Percentiles rank a stretch among this genome's conserved stretches.
Conservation (phyloP, 1,139 yeast species). For the Candida glucosophila region DNA sequence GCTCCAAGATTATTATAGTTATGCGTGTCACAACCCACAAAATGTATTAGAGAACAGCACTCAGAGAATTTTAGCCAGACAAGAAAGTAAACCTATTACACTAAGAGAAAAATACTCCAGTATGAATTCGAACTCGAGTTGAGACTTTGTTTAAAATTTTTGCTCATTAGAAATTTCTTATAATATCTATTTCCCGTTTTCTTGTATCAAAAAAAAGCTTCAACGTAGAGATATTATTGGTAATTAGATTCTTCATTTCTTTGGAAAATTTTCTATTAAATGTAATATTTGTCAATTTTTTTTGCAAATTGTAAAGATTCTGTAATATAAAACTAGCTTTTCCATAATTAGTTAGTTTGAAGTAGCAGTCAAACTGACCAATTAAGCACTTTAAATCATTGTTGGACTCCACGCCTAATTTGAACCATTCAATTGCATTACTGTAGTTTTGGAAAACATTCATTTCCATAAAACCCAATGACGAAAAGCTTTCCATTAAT, state of each 20-base stretch:
- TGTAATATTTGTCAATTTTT: conserved; percentile 14
- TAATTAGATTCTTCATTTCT: conserved; percentile 15
- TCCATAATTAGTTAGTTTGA: conserved; percentile 17
- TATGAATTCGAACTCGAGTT: conserved; percentile 5
- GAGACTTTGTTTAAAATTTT: too few species aligned
- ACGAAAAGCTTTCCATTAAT: conserved; percentile 63
- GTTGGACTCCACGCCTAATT: conserved; percentile 59
- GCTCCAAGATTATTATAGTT: conserved; percentile 24
- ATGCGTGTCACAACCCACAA: neutral
- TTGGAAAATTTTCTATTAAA: conserved; percentile 13
- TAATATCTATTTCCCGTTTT: conserved; percentile 4
- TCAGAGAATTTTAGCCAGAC: conserved; percentile 11
- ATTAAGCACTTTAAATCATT: conserved; percentile 56
- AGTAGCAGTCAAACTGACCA: conserved; percentile 62
- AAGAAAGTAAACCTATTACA: conserved; percentile 27
- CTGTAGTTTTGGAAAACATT: conserved; percentile 46
- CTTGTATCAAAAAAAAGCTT: conserved; percentile 25
- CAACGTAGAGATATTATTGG: conserved; percentile 17
- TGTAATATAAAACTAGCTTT: conserved; percentile 19
- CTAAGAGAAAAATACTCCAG: conserved; percentile 19
- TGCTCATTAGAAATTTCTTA: neutral
- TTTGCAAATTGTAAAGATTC: conserved; percentile 15
- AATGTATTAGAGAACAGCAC: conserved; percentile 2
- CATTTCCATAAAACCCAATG: conserved; percentile 72
- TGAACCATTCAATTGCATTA: conserved; percentile 77